Base-by-base conservation (phyloP, 495 filamentous ascomycete species). In the Elaphomyces granulatus region DNA sequence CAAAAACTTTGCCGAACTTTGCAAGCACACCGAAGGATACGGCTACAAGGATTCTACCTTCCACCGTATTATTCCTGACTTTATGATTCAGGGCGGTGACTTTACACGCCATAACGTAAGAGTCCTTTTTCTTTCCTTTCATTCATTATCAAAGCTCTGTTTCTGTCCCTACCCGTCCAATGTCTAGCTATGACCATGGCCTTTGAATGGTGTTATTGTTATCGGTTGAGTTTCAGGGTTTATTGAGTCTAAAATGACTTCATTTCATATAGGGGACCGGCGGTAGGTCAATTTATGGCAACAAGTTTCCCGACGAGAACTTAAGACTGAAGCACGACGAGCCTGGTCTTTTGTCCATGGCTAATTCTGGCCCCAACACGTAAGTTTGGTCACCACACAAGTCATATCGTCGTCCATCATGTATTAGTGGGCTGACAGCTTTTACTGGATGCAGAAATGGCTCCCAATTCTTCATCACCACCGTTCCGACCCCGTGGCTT, bases 71-170 rank as follows among this genome's bases (percentile, higher is more conserved):
- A 99, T 99, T 68, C 93, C 93, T 61, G 61, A 80, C 45, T 99
- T 99, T 72, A 99, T 99, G 90, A 83, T 95, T 59, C 90, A 99
- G 66, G 90, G 90, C 52, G 90, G 90, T 63, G 90, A 99, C 66
- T 99, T 96, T 71, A 99, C 90, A 44, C 78, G 75, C 44, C 77
- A 78, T 58, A 88, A 99, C 58, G 84, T 87, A 58, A 64, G 80
- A 66, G 32, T 15, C 23, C 34, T 20, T 30, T 26, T 7, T 12
- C 15, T 30, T n/a, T n/a, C n/a, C n/a, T n/a, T n/a, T n/a, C n/a
- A n/a, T n/a, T 41, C 42, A 1, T 15, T 14, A n/a, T 10, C 32
- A 34, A 36, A n/a, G n/a, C n/a, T n/a, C n/a, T n/a, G n/a, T n/a
- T n/a, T n/a, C n/a, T n/a, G n/a, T n/a, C n/a, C n/a, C n/a, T n/a